Evolutionary conservation across 164 flowering plant genomes (phyloP).

Genomic region (Dillenia suffruticosa): DNA sequence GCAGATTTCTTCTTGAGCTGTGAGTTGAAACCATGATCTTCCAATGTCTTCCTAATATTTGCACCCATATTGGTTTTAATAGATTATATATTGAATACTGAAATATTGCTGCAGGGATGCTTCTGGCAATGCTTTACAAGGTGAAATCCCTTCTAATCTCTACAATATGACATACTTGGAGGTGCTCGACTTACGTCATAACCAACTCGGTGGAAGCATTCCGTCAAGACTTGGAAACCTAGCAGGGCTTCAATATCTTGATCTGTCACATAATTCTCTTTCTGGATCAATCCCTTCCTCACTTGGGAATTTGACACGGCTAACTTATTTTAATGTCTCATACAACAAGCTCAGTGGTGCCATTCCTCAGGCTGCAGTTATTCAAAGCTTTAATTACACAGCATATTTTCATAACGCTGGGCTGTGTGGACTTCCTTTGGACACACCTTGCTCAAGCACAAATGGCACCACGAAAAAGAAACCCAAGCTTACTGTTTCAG

Average conservation of each 20-base stretch:
- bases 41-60: slow-evolving; percentile 2
- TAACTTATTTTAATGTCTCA: slow-evolving; percentile 71
- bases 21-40: slow-evolving; percentile 41
- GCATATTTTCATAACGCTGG: slow-evolving; percentile 69
- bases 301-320: slow-evolving; percentile 48
- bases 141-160: slow-evolving; percentile 61
- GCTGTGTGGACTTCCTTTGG: slow-evolving; percentile 77
- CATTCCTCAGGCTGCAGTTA: slow-evolving; percentile 44
- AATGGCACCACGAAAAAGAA: slow-evolving; percentile 23
- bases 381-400: slow-evolving; percentile 54
- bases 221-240: slow-evolving; percentile 62
- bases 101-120: slow-evolving; percentile 70
- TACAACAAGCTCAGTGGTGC: slow-evolving; percentile 70
- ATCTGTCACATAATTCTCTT: slow-evolving; percentile 66
- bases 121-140: slow-evolving; percentile 71
- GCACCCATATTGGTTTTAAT: slow-evolving; percentile 12
- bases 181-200: slow-evolving; percentile 66
- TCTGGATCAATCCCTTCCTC: slow-evolving; percentile 67
- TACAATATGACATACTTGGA: slow-evolving; percentile 66
- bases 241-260: slow-evolving; percentile 41
- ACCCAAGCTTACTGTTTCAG: slow-evolving; percentile 60
- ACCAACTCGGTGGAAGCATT: slow-evolving; percentile 67
- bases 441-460: slow-evolving; percentile 40
- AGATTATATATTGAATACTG: slow-evolving; percentile 8
- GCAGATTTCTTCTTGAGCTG: slow-evolving; percentile 82